phyloP scores from a whole-genome alignment of 169 alveolate genomes.

The Cryptosporidium baileyi region DNA sequence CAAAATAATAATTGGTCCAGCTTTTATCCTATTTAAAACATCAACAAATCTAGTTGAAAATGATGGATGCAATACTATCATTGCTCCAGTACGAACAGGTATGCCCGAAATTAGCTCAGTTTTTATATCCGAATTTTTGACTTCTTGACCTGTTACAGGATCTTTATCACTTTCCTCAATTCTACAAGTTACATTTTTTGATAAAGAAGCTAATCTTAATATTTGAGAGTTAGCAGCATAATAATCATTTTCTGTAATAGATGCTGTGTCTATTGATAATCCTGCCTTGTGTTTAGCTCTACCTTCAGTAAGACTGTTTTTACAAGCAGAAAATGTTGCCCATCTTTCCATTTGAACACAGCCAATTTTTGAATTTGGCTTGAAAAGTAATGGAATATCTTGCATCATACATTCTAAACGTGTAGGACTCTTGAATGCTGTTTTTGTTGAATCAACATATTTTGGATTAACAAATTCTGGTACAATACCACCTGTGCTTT shows the following conservation, averaged over 20 bases:
- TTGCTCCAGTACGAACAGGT: constrained; percentile 81
- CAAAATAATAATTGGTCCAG: constrained; percentile 27
- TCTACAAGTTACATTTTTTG: constrained; percentile 65
- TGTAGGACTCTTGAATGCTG: constrained; percentile 90
- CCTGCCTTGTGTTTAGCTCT: constrained; percentile 75
- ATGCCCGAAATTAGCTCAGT: constrained; percentile 75
- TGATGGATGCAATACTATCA: constrained; percentile 83
- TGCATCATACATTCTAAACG: constrained; percentile 95
- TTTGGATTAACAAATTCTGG: constrained; percentile 95
- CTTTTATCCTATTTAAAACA: constrained; percentile 76
- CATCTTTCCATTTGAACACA: constrained; percentile 82
- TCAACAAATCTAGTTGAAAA: constrained; percentile 82
- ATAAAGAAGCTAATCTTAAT: constrained; percentile 69
- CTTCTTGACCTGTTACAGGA: constrained; percentile 47
- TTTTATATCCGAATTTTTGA: background rate
- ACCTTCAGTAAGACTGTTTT: constrained; percentile 82
- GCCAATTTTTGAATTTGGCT: constrained; percentile 79
- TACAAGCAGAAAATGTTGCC: constrained; percentile 85
- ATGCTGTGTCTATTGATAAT: constrained; percentile 80
- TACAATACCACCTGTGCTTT: constrained; percentile 87
- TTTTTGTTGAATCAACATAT: constrained; percentile 87
- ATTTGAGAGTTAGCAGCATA: constrained; percentile 76
- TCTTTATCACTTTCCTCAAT: constrained; percentile 60
- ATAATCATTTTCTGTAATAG: constrained; percentile 82
- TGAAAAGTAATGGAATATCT: constrained; percentile 81